These are phyloP conservation scores for Uronychia binucleata DNA, from an alignment of 73 alveolate genomes.

Conservation along the genomic window DNA sequence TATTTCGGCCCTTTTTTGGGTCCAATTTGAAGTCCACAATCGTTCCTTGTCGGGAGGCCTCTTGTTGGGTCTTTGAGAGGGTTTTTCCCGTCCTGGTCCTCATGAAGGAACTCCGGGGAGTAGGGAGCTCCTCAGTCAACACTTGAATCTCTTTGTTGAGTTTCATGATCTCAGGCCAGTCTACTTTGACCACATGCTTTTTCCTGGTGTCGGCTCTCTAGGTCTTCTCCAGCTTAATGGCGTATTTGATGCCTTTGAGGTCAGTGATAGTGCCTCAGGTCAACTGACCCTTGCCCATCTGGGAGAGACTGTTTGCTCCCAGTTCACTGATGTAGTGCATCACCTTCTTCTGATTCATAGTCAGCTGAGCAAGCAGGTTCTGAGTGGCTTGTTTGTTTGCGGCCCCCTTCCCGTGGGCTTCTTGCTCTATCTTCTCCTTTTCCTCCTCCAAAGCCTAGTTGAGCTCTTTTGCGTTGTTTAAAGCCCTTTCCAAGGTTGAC, in stretches of 20 bases:
- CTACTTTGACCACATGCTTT: slow-evolving; percentile 11
- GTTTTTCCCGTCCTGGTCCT: not conserved
- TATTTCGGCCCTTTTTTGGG: not conserved
- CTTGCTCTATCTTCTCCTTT: slow-evolving; percentile 5
- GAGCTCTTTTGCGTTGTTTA: slow-evolving; percentile 15
- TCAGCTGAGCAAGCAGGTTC: slow-evolving; percentile 25
- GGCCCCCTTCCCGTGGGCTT: not conserved
- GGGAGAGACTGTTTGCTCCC: slow-evolving; percentile 8
- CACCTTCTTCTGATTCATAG: slow-evolving; percentile 34
- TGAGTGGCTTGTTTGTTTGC: not conserved
- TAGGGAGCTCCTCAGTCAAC: too few species aligned
- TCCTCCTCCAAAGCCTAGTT: slow-evolving; percentile 31
- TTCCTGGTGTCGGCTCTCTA: not conserved
- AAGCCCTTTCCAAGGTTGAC: slow-evolving; percentile 7
- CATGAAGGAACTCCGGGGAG: not conserved
- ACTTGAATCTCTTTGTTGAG: slow-evolving; percentile 8
- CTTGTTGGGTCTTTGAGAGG: not conserved
- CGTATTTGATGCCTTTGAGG: slow-evolving; percentile 13
- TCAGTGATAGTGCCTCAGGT: slow-evolving; percentile 34
- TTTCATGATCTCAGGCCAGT: slow-evolving; percentile 9
- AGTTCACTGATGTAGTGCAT: slow-evolving; percentile 33
- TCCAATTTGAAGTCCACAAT: too few species aligned
- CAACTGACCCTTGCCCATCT: not conserved
- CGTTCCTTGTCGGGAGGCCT: not conserved
- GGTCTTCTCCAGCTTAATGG: not conserved